Evolutionary conservation across 2,329 filamentous ascomycete species (phyloP), one percentile per base, ranked within the genome.

Genomic region (Talaromyces sp.): DNA sequence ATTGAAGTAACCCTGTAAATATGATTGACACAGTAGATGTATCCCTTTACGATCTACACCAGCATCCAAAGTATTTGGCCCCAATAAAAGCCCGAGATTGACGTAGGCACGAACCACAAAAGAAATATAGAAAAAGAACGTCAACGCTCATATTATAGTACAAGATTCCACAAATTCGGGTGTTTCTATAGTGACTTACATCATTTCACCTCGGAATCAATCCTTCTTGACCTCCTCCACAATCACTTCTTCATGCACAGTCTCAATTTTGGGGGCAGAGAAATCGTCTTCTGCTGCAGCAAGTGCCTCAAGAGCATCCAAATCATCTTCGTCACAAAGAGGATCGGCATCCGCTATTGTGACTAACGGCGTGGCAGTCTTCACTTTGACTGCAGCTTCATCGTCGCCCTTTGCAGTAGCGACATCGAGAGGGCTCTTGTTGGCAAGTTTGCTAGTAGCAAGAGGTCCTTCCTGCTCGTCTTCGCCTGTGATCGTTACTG

Each of bases 271-370:
- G n/a, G 19, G 11, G 49, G 63, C 43, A 39, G 50, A 33, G 6
- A 64, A 43, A 43, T 65, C 65, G 39, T 52, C 62, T 64, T 74
- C 72, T 57, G 73, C 73, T 50, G 74, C 75, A 39, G 73, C 74
- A 41, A 81, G 69, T 56, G 76, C 77, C 65, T 81, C 77, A 33
- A 81, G 68, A 24, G 77, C 78, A 61, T 81, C 80, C 19, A 76
- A 67, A 41, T 63, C 61, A 66, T 81, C 80, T 49, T 76, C 75
- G 39, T 66, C 78, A 68, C 79, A 79, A 37, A 79, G 76, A 60
- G 75, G 76, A 24, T 72, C 72, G 45, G 52, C 66, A 41, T 70
- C 61, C 16, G 59, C 35, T 19, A 69, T 64, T 22, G 56, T 43
- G 2, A 59, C 22, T 19, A 37, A 14, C 9, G 11, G 19, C 19